phyloP scores from a whole-genome alignment of 768 basidiomycete species.

The Suillus clintonianus region DNA sequence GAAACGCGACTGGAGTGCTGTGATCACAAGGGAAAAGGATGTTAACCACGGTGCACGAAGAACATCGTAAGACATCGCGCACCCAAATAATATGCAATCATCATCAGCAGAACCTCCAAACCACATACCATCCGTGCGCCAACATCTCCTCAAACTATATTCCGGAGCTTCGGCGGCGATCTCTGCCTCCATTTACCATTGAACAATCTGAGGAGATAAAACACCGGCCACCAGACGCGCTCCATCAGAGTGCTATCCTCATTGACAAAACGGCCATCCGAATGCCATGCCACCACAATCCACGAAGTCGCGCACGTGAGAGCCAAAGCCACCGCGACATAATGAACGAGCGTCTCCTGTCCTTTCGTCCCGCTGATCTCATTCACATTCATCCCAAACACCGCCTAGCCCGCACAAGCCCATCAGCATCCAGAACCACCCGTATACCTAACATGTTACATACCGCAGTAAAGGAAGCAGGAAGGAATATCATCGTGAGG shows the following conservation, averaged over 20 bases:
- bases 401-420: too few species aligned
- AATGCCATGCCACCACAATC: constrained; percentile 55
- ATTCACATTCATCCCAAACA: too few species aligned
- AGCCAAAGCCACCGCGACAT: constrained; percentile 38
- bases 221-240: constrained; percentile 25
- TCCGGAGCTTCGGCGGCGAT: background rate
- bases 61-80: background rate
- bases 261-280: constrained; percentile 9
- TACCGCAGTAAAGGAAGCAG: constrained; percentile 45
- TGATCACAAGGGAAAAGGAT: background rate
- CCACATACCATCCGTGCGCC: background rate
- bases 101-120: background rate
- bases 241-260: constrained; percentile 7
- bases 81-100: background rate
- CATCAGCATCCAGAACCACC: too few species aligned
- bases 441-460: background rate
- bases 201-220: constrained; percentile 4
- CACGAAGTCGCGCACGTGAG: constrained; percentile 54
- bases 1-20: background rate
- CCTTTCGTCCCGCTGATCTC: constrained; percentile 32
- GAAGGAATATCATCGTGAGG: constrained; percentile 59
- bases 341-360: constrained; percentile 37
- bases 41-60: background rate
- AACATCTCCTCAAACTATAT: background rate
- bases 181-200: background rate